These are phyloP conservation scores for Haplosporangium sp. DNA, from an alignment of 371 early-diverging fungal species.

Conservation along the genomic window DNA sequence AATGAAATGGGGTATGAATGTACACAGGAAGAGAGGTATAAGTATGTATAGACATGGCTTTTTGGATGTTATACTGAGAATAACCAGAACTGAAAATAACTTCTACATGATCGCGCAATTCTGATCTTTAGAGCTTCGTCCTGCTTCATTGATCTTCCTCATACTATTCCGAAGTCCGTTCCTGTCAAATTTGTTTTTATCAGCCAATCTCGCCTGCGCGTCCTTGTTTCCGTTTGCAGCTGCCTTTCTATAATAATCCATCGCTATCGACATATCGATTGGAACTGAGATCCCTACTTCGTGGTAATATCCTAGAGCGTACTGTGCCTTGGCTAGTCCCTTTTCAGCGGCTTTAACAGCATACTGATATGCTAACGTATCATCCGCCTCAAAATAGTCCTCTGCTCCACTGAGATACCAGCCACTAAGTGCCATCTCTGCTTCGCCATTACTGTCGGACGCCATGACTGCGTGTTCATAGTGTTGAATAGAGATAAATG, in stretches of 20 bases:
- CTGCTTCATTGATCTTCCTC: conserved; percentile 26
- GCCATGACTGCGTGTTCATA: conserved; percentile 89
- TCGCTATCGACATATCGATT: conserved; percentile 74
- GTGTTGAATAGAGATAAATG: conserved; percentile 77
- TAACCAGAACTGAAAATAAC: not conserved
- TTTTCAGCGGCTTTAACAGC: conserved; percentile 85
- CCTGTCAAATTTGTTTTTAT: conserved; percentile 12
- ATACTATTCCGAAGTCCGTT: conserved; percentile 30
- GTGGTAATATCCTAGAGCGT: conserved; percentile 92
- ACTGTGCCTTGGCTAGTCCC: conserved; percentile 92
- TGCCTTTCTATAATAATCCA: conserved; percentile 79
- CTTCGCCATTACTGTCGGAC: conserved; percentile 82
- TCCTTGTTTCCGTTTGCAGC: conserved; percentile 69
- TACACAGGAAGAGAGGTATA: not conserved
- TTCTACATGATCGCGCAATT: conserved; percentile 44
- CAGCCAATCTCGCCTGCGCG: conserved; percentile 58
- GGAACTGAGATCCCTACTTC: conserved; percentile 89
- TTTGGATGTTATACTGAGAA: no score
- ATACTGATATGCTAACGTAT: conserved; percentile 92
- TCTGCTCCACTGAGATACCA: conserved; percentile 96
- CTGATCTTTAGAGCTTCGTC: conserved; percentile 28
- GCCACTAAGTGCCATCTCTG: conserved; percentile 94
- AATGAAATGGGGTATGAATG: not conserved
- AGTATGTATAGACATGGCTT: no score
- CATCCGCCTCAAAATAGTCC: conserved; percentile 75